Evolutionary conservation across 1,284 basidiomycete species (phyloP), one percentile per base, ranked within the genome.

Genomic region (Cryptococcus floricola): DNA sequence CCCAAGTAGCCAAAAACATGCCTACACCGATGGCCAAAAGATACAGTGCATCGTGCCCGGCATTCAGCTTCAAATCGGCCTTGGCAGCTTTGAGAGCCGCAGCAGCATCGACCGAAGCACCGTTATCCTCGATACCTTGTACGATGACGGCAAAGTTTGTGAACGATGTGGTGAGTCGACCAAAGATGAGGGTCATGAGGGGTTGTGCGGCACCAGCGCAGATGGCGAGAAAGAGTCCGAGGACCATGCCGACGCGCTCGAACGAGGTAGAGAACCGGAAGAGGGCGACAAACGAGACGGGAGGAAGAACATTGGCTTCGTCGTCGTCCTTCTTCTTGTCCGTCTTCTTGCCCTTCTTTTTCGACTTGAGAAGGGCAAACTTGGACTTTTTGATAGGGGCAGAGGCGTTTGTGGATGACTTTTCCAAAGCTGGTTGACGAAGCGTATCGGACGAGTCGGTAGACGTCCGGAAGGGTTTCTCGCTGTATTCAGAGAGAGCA

Each of bases 11-110:
- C 49, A 73, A 63, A 54, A 80, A 76, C 71, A 79, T 80, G 41
- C 76, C 80, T 41, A 81, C 65, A 83, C 81, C 81, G 42, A 75
- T 71, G 16, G 66, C 69, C 49, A 73, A 56, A 28, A 78, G 67
- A 53, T 72, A 77, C 0, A 75, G 64, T 12, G 76, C 68, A 55
- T 76, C 70, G 45, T 65, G 44, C 1, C 71, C 73, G 2, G 74
- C 62, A 16, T 67, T 62, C 16, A 55, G 48, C 55, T 69, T 71
- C 43, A 78, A 64, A 5, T 57, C 47, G 13, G 51, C 39, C 49
- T 67, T 65, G 14, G 72, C 74, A 9, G 49, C 57, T 23, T 53
- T 44, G 3, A 62, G 43, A 12, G 57, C 53, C 1, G 61, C 53
- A n/a, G 54, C 45, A 16, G 53, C 45, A 4, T 49, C 39, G 12